phyloP scores from a whole-genome alignment of 2,329 filamentous ascomycete species.

The Aspergillus phoenicis region DNA sequence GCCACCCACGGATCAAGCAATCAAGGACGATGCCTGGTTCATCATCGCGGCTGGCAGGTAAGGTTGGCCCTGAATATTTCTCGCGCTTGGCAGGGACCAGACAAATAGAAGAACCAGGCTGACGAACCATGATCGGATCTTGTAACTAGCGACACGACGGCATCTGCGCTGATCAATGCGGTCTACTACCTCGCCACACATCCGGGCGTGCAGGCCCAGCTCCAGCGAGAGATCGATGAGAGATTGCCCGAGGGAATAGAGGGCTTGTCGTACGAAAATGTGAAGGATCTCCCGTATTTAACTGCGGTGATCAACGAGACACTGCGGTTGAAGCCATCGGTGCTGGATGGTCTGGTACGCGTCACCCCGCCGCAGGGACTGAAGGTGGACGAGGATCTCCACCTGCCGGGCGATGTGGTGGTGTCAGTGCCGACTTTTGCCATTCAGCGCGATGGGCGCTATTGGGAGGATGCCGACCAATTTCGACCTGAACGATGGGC shows the following conservation, averaged over 20 bases:
- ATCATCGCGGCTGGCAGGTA: conserved; percentile 21
- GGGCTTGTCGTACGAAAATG: neutral
- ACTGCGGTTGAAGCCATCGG: conserved; percentile 43
- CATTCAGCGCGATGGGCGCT: conserved; percentile 11
- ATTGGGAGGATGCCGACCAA: conserved; percentile 1
- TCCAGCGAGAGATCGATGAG: conserved; percentile 35
- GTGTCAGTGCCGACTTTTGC: conserved; percentile 11
- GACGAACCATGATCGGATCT: neutral
- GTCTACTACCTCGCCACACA: conserved; percentile 39
- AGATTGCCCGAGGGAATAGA: neutral
- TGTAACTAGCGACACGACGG: conserved; percentile 36
- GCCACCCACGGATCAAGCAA: conserved; percentile 13
- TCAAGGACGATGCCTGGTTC: conserved; percentile 20
- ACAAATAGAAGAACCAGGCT: too few species aligned
- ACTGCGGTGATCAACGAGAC: conserved; percentile 38
- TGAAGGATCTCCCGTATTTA: conserved; percentile 27
- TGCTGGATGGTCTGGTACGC: conserved; percentile 40
- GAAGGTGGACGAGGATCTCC: conserved; percentile 13
- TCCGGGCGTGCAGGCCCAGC: conserved; percentile 31
- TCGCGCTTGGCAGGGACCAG: neutral
- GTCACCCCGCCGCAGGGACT: conserved; percentile 41
- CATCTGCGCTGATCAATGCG: conserved; percentile 32
- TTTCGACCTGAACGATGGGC: conserved; percentile 12
- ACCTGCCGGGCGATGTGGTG: conserved; percentile 12
- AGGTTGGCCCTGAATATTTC: neutral